These are phyloP conservation scores for Cyanidium caldarium DNA, from an alignment of 23 red algal genomes.

Conservation along the genomic window DNA sequence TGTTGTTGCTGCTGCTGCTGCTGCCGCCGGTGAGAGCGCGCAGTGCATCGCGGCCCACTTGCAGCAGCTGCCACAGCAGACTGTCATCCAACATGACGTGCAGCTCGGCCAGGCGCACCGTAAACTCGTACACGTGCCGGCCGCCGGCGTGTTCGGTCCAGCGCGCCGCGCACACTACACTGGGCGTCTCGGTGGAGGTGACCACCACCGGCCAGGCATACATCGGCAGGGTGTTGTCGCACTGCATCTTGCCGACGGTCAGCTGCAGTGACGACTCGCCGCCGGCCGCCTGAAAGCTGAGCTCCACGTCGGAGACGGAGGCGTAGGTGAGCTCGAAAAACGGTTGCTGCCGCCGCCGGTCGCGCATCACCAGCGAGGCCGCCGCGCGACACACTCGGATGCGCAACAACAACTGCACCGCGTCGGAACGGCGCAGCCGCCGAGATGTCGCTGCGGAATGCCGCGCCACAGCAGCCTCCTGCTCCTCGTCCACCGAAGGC, in stretches of 20 bases:
- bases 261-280: not conserved
- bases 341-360: not conserved
- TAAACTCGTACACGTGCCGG: not conserved
- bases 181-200: not conserved
- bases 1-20: not conserved
- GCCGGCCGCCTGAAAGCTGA: not conserved
- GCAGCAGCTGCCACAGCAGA: not conserved
- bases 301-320: not conserved
- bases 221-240: not conserved
- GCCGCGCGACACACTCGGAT: not conserved
- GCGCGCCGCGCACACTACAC: not conserved
- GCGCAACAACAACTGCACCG: not conserved
- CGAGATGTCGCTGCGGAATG: too few species aligned
- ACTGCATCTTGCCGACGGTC: not conserved
- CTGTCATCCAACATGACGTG: not conserved
- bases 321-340: conserved; percentile 1
- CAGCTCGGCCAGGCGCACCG: not conserved
- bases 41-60: not conserved
- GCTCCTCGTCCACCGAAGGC: too few species aligned
- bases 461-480: too few species aligned
- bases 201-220: not conserved
- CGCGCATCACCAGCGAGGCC: not conserved
- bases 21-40: too few species aligned
- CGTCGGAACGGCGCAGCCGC: too few species aligned
- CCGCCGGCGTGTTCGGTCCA: not conserved